Conservation (phyloP, 2,329 filamentous ascomycete species). For the Sporothrix variecibatus region DNA sequence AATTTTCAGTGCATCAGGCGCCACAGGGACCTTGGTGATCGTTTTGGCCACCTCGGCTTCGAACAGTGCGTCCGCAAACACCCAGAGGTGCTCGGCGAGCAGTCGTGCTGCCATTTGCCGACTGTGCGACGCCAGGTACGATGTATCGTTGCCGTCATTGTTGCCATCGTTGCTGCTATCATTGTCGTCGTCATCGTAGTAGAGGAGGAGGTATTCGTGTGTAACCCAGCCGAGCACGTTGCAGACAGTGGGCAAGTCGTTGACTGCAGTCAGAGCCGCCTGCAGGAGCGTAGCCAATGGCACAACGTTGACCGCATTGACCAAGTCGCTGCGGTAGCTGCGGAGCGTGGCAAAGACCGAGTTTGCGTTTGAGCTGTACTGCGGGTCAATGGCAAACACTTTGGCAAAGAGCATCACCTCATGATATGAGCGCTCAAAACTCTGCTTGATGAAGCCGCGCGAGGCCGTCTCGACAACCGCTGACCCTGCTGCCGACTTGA, state of each 20-base stretch:
- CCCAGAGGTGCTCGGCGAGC: constrained; percentile 59
- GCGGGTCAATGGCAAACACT: constrained; percentile 58
- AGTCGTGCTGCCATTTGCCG: constrained; percentile 58
- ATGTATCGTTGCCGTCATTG: constrained; percentile 30
- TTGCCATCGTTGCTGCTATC: constrained; percentile 31
- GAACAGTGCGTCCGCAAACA: constrained; percentile 56
- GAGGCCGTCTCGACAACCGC: constrained; percentile 54
- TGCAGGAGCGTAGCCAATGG: constrained; percentile 55
- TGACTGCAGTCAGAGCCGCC: constrained; percentile 48
- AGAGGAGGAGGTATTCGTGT: constrained; percentile 58
- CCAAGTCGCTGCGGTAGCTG: constrained; percentile 51
- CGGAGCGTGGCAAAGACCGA: constrained; percentile 57
- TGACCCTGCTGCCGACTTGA: constrained; percentile 31
- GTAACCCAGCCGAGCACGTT: constrained; percentile 60
- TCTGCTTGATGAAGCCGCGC: constrained; percentile 61
- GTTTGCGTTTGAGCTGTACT: constrained; percentile 51
- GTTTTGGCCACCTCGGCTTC: constrained; percentile 58
- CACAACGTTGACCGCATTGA: constrained; percentile 56
- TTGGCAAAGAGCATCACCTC: constrained; percentile 56
- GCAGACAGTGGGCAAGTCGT: constrained; percentile 54
- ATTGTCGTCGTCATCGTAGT: constrained; percentile 56
- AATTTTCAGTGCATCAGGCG: constrained; percentile 54
- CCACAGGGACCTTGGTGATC: constrained; percentile 52
- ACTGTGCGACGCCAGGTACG: constrained; percentile 54
- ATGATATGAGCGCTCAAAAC: constrained; percentile 59